Evolutionary conservation across 768 basidiomycete genomes (phyloP).

Genomic region (Russula lepida): DNA sequence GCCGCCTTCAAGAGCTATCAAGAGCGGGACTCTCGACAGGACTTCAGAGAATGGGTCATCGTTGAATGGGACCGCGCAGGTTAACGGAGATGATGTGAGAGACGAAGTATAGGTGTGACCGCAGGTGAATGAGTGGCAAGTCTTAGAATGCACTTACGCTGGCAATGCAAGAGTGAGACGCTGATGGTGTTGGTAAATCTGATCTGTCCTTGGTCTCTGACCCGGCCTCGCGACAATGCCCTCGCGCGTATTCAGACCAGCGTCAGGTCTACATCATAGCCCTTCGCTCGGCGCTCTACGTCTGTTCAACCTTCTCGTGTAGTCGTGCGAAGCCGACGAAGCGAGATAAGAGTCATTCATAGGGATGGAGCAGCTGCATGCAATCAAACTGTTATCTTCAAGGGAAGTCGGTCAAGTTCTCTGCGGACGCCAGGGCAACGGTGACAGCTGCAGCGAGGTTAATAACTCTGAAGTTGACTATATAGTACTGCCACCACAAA

Average conservation of each 20-base stretch:
- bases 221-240: conserved; percentile 4
- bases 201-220: no score
- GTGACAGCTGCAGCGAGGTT: no score
- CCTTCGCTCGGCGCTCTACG: conserved; percentile 10
- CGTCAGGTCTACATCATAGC: not conserved
- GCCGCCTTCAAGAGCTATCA: not conserved
- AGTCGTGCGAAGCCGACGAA: not conserved
- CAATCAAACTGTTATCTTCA: not conserved
- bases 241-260: not conserved
- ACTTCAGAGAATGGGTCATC: no score
- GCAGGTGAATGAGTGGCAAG: no score
- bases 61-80: not conserved
- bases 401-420: conserved; percentile 10
- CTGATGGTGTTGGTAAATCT: no score
- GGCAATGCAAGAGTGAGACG: no score
- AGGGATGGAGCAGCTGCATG: not conserved
- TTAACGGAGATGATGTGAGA: no score
- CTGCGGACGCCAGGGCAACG: no score
- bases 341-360: not conserved
- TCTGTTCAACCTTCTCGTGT: not conserved
- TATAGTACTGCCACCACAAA: conserved; percentile 12
- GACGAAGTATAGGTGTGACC: no score
- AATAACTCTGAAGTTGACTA: no score
- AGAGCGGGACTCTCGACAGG: no score
- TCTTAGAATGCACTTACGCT: no score